Conservation (phyloP, 2,329 filamentous ascomycete species). For the Zymoseptoria pseudotritici region DNA sequence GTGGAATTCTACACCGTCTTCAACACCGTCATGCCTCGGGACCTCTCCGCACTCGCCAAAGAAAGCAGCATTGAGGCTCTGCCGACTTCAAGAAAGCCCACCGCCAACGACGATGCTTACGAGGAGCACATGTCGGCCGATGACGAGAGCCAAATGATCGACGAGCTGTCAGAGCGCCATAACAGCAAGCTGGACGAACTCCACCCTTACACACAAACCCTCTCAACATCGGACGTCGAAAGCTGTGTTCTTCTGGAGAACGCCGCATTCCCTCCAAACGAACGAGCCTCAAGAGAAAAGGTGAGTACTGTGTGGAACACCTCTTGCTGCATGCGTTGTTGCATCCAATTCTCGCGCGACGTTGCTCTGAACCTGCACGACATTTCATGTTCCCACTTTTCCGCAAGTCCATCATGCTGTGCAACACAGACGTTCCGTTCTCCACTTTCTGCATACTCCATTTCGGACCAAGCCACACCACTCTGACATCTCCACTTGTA, state of each 20-base stretch:
- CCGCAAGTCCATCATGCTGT: slow-evolving; percentile 7
- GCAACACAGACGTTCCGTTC: slow-evolving; percentile 4
- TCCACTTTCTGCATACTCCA: slow-evolving; percentile 16
- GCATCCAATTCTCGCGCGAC: slow-evolving; percentile 2
- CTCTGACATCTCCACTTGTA: slow-evolving; percentile 5
- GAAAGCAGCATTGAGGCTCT: slow-evolving; percentile 26
- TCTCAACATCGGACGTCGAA: slow-evolving; percentile 60
- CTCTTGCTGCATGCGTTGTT: slow-evolving; percentile 24
- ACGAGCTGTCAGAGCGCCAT: slow-evolving; percentile 11
- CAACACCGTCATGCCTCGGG: slow-evolving; percentile 34
- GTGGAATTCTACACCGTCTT: background rate
- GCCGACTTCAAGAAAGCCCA: slow-evolving; percentile 32
- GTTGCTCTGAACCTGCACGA: slow-evolving; percentile 7
- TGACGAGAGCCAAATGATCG: slow-evolving; percentile 11
- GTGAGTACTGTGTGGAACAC: slow-evolving; percentile 35
- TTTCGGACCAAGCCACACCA: background rate
- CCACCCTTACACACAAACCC: slow-evolving; percentile 65
- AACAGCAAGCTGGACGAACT: slow-evolving; percentile 44
- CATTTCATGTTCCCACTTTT: slow-evolving; percentile 1
- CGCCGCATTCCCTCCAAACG: slow-evolving; percentile 50
- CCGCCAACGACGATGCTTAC: slow-evolving; percentile 5
- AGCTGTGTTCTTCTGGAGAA: slow-evolving; percentile 54
- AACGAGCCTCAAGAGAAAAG: slow-evolving; percentile 54
- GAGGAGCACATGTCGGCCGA: slow-evolving; percentile 2
- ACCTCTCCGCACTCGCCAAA: slow-evolving; percentile 27